A percentile compares a stretch with the other conserved stretches of the same genome.
Evolutionary conservation across 805 yeast species (phyloP).

Genomic region (Candida sanyiensis): DNA sequence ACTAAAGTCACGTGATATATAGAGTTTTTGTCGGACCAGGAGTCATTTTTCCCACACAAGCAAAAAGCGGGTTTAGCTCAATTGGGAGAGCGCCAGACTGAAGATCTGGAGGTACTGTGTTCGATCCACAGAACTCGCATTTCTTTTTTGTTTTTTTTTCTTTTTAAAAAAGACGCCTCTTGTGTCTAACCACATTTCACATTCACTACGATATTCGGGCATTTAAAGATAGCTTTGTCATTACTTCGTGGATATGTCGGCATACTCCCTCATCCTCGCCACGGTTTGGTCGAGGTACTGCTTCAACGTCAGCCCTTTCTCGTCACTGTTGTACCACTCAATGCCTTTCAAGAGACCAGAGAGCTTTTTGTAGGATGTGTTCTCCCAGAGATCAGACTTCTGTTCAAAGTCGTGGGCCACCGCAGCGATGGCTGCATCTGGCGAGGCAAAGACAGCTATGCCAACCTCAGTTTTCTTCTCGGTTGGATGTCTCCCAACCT

Average conservation of each 20-base stretch:
- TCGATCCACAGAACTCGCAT: constrained; percentile 68
- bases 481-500: constrained; percentile 11
- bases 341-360: constrained; percentile 20
- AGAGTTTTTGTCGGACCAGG: neutral
- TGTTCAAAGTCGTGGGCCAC: constrained; percentile 12
- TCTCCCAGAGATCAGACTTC: constrained; percentile 17
- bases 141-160: constrained; percentile 11
- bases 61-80: constrained; percentile 27
- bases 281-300: constrained; percentile 17
- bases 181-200: neutral
- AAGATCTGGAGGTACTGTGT: constrained; percentile 73
- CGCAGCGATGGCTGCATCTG: constrained; percentile 14
- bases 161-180: neutral
- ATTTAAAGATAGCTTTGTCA: neutral
- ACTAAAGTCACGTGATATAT: neutral
- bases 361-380: constrained; percentile 19
- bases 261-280: constrained; percentile 7
- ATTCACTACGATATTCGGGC: neutral
- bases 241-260: neutral
- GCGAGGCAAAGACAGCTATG: constrained; percentile 10
- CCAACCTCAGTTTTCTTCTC: constrained; percentile 18
- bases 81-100: constrained; percentile 28
- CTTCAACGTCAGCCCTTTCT: constrained; percentile 13
- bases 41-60: neutral
- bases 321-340: constrained; percentile 13